These are phyloP conservation scores for Geosmithia putterillii DNA, from an alignment of 2,329 filamentous ascomycete genomes.

Conservation along the genomic window DNA sequence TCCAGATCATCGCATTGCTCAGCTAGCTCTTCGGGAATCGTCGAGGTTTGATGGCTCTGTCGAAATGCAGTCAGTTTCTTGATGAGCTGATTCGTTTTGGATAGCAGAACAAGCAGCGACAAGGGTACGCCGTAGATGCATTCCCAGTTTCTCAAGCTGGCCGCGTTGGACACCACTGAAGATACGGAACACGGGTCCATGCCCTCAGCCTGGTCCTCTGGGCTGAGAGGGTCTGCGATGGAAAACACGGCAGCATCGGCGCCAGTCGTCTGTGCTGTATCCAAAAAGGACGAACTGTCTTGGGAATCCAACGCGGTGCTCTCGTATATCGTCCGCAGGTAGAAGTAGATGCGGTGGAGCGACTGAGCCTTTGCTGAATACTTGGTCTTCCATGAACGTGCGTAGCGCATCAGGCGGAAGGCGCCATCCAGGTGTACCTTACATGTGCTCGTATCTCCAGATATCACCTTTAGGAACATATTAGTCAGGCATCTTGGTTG, in stretches of 20 bases:
- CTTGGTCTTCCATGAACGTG: conserved; percentile 4
- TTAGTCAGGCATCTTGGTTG: background rate
- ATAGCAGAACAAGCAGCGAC: conserved; percentile 4
- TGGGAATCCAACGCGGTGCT: conserved; percentile 4
- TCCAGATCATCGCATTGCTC: conserved; percentile 13
- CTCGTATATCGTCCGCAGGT: conserved; percentile 8
- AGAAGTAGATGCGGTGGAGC: conserved; percentile 9
- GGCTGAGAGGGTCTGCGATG: background rate
- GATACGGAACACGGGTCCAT: background rate
- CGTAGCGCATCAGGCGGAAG: conserved; percentile 5
- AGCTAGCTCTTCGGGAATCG: conserved; percentile 6
- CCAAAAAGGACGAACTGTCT: background rate
- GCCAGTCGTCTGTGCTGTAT: background rate
- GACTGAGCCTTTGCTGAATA: conserved; percentile 4
- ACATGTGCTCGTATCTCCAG: conserved; percentile 9
- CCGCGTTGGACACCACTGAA: background rate
- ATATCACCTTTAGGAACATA: conserved; percentile 6
- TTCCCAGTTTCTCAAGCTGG: conserved; percentile 4
- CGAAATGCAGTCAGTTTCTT: background rate
- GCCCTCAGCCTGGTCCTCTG: background rate
- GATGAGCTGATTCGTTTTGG: conserved; percentile 3
- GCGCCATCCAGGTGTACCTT: conserved; percentile 7
- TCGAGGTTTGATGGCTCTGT: background rate
- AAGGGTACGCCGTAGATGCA: conserved; percentile 8
- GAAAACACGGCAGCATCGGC: background rate